Evolutionary conservation across 148 eudicot species (phyloP), one percentile per base, ranked within the genome.

Genomic region (Silene latifolia): DNA sequence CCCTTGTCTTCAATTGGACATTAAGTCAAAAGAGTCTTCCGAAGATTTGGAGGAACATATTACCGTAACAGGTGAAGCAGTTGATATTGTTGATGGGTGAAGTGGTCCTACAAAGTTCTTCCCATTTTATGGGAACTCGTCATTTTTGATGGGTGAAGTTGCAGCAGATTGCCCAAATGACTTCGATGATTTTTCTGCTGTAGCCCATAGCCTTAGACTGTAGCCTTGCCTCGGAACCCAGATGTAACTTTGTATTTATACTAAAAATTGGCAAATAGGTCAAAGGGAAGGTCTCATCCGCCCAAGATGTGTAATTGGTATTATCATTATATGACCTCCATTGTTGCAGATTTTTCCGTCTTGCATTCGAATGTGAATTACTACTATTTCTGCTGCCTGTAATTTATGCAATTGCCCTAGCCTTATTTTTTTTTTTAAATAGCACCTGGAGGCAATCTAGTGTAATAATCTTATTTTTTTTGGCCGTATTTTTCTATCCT

Each of bases 231-330:
- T 44, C 35, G 15, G 54, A 44, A 47, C 63, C 72, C 35, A 14
- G 21, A 53, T 80, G 83, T 80, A 80, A 72, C 63, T 64, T 70
- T 80, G 53, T 80, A 39, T 7, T 47, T 11, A 65, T 76, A 59
- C 18, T 76, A 76, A 48, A 66, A 64, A 67, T 72, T 72, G 69
- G 72, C 69, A 5, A 66, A 72, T 76, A 69, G 71, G 69, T 66
- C 24, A 11, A 71, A 72, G 62, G 76, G 83, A 73, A 7, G 56
- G 42, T 71, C 64, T 59, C 5, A 18, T 71, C 65, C 73, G 69
- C 76, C 73, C 42, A 65, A 42, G 17, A 8, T 47, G 66, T 76
- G 79, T 66, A 76, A 80, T 72, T 76, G 19, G 46, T 75, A 70
- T 72, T 27, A 72, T 58, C 47, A 23, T 63, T 67, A 47, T 46